Evolutionary conservation across 2,329 filamentous ascomycete genomes (phyloP).

Genomic region (Colletotrichum australisinense): DNA sequence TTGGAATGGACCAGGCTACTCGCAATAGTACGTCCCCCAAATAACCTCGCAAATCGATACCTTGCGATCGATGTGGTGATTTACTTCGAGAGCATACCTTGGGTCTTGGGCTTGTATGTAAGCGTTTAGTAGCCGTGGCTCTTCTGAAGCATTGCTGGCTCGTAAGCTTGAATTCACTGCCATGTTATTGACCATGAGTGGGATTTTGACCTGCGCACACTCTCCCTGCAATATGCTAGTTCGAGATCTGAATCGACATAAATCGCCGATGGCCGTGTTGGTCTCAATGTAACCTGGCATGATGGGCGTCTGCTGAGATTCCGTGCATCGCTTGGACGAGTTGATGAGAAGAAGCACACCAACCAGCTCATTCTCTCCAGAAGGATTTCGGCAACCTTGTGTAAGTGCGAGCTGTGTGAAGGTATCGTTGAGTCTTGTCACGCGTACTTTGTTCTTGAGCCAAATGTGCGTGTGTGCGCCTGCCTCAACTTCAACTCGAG

Average conservation of each 20-base stretch:
- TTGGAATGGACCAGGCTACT: slow-evolving; percentile 2
- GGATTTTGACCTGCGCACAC: slow-evolving; percentile 21
- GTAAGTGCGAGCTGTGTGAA: background rate
- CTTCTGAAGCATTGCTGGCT: background rate
- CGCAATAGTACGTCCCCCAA: background rate
- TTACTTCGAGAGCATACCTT: background rate
- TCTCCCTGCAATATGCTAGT: background rate
- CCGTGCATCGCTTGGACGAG: background rate
- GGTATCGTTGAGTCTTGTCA: background rate
- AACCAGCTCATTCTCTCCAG: background rate
- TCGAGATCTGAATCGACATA: slow-evolving; percentile 7
- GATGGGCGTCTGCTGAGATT: slow-evolving; percentile 9
- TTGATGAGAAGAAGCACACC: background rate
- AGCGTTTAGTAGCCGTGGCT: background rate
- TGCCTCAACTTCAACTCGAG: background rate
- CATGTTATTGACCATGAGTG: background rate
- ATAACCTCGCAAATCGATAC: background rate
- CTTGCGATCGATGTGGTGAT: background rate
- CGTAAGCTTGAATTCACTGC: background rate
- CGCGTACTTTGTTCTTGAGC: background rate
- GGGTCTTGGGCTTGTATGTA: background rate
- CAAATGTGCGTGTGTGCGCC: background rate
- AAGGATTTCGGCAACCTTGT: background rate
- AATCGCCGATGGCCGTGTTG: slow-evolving; percentile 9
- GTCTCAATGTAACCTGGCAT: slow-evolving; percentile 8